Conservation (phyloP, 257 asterid genomes). For the Eucommia ulmoides region DNA sequence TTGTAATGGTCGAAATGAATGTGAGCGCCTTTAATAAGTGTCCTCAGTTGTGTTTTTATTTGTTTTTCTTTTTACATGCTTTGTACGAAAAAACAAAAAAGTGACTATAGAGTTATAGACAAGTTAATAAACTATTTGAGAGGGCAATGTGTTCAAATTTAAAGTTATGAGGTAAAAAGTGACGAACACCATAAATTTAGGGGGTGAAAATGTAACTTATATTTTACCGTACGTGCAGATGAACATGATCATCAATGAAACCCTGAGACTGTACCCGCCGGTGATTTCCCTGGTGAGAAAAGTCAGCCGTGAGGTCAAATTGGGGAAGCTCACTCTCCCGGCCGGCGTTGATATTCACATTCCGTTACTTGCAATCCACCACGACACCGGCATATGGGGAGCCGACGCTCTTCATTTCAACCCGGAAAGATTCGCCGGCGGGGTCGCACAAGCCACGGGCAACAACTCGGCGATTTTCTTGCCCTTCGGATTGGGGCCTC, state of each 20-base stretch:
- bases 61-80: too few relatives aligned
- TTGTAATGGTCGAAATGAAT: too few relatives aligned
- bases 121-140: not conserved
- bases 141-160: not conserved
- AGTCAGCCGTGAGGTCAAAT: not conserved
- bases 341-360: not conserved
- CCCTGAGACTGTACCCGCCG: not conserved
- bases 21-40: too few relatives aligned
- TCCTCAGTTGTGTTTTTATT: too few relatives aligned
- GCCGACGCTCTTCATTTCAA: too few relatives aligned
- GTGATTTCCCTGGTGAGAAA: not conserved
- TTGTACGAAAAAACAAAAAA: too few relatives aligned
- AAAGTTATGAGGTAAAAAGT: not conserved
- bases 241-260: not conserved
- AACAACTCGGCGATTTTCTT: too few relatives aligned
- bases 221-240: not conserved
- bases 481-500: too few relatives aligned
- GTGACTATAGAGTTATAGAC: too few relatives aligned
- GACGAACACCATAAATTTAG: not conserved
- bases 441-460: too few relatives aligned
- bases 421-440: too few relatives aligned
- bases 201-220: not conserved
- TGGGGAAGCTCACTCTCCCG: not conserved
- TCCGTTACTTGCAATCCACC: not conserved
- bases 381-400: not conserved